These are phyloP conservation scores for Talaromyces piceae DNA, from an alignment of 2,329 filamentous ascomycete species.

Conservation along the genomic window DNA sequence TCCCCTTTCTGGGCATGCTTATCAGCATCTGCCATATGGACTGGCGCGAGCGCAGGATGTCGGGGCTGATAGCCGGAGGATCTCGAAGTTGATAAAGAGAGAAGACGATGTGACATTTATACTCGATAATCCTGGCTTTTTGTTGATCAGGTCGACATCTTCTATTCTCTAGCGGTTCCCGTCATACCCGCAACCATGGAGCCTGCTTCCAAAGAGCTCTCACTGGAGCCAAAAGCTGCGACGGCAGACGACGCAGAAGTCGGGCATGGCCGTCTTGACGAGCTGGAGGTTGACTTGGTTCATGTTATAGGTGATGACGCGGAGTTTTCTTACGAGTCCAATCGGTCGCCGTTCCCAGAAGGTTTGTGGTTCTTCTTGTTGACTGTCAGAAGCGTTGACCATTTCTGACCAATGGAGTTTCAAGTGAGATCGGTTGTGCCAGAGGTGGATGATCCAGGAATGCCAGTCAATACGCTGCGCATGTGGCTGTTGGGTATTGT, in stretches of 20 bases:
- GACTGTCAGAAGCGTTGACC: background rate
- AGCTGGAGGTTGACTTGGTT: conserved; percentile 10
- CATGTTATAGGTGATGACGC: conserved; percentile 8
- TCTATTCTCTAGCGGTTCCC: background rate
- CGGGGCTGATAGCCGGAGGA: background rate
- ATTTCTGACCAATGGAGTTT: conserved; percentile 12
- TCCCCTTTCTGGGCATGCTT: background rate
- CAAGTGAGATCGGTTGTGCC: conserved; percentile 19
- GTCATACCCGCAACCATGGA: conserved; percentile 1
- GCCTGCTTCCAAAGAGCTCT: background rate
- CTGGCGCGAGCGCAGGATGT: background rate
- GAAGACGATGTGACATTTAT: background rate
- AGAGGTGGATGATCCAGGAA: conserved; percentile 20
- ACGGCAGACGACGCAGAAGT: background rate
- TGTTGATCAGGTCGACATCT: too few relatives aligned
- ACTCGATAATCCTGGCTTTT: too few relatives aligned
- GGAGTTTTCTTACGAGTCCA: conserved; percentile 16
- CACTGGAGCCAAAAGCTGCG: background rate
- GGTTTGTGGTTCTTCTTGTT: background rate
- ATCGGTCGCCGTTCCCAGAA: conserved; percentile 22
- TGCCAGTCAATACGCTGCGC: conserved; percentile 23
- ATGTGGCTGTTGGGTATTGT: conserved; percentile 40
- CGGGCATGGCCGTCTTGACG: conserved; percentile 7
- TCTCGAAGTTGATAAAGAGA: background rate
- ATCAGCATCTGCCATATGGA: background rate